Evolutionary conservation across 2,329 filamentous ascomycete genomes (phyloP).

Genomic region (Aspergillus sp.): DNA sequence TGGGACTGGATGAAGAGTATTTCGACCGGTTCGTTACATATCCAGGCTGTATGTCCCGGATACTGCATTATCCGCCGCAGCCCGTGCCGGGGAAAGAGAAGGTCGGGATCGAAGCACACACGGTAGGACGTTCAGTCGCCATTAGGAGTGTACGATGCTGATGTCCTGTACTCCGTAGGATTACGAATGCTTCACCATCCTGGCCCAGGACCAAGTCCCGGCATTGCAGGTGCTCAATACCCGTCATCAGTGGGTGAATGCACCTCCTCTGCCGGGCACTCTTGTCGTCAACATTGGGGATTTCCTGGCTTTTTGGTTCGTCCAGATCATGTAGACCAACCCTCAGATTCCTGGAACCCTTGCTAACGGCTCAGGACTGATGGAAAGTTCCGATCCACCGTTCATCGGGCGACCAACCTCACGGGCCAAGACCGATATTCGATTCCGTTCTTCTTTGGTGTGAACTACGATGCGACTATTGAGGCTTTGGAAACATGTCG

Average conservation of each 20-base stretch:
- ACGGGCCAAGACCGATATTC: conserved; percentile 39
- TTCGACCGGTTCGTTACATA: conserved; percentile 34
- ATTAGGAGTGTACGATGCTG: background rate
- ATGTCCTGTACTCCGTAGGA: conserved; percentile 25
- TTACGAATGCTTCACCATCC: conserved; percentile 42
- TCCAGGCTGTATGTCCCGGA: conserved; percentile 39
- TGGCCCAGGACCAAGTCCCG: conserved; percentile 40
- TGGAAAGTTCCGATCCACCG: conserved; percentile 38
- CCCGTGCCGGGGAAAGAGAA: conserved; percentile 33
- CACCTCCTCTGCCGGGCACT: conserved; percentile 23
- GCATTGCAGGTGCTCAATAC: conserved; percentile 36
- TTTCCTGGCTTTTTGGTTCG: conserved; percentile 24
- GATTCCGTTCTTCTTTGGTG: conserved; percentile 43
- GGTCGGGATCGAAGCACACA: conserved; percentile 42
- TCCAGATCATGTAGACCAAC: background rate
- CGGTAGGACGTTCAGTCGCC: conserved; percentile 16
- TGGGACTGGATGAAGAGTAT: conserved; percentile 37
- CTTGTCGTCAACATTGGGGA: conserved; percentile 36
- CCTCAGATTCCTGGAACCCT: too few species aligned
- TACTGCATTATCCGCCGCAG: conserved; percentile 43
- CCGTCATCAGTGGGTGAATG: conserved; percentile 26
- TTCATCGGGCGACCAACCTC: conserved; percentile 42
- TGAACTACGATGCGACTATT: conserved; percentile 16
- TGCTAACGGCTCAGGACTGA: conserved; percentile 30
- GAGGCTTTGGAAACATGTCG: background rate